These are phyloP conservation scores for Cryphonectria japonica DNA, from an alignment of 2,329 filamentous ascomycete species.

Conservation along the genomic window DNA sequence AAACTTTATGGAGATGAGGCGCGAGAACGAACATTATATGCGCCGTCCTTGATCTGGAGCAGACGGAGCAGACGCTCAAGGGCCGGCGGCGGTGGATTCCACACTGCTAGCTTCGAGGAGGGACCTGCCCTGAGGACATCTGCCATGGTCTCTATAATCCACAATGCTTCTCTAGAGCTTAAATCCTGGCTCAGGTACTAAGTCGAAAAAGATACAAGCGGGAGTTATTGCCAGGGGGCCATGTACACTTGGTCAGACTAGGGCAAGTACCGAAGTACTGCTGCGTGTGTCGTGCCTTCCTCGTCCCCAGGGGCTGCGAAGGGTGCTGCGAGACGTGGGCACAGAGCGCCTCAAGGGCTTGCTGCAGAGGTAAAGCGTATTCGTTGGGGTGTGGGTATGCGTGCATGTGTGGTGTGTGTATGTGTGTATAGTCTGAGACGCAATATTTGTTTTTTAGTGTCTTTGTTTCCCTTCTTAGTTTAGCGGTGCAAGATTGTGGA, in stretches of 20 bases:
- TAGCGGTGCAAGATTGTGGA: not conserved
- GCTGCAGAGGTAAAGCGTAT: slow-evolving; percentile 8
- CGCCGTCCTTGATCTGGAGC: not conserved
- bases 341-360: not conserved
- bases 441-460: not conserved
- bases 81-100: slow-evolving; percentile 5
- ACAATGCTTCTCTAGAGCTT: slow-evolving; percentile 8
- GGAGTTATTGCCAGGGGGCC: not conserved
- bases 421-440: not conserved
- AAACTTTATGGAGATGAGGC: slow-evolving; percentile 9
- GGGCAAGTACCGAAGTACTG: slow-evolving; percentile 14
- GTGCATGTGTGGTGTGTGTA: not conserved
- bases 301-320: not conserved
- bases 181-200: slow-evolving; percentile 9
- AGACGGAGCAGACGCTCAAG: slow-evolving; percentile 6
- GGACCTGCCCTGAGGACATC: slow-evolving; percentile 5
- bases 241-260: not conserved
- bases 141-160: slow-evolving; percentile 8
- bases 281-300: not conserved
- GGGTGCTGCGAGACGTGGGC: not conserved
- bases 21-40: slow-evolving; percentile 12
- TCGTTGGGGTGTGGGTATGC: not conserved
- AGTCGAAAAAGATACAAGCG: slow-evolving; percentile 7
- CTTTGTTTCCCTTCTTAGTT: not conserved
- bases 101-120: slow-evolving; percentile 6